phyloP scores from a whole-genome alignment of 768 basidiomycete genomes.

The Sistotremastrum suecicum region DNA sequence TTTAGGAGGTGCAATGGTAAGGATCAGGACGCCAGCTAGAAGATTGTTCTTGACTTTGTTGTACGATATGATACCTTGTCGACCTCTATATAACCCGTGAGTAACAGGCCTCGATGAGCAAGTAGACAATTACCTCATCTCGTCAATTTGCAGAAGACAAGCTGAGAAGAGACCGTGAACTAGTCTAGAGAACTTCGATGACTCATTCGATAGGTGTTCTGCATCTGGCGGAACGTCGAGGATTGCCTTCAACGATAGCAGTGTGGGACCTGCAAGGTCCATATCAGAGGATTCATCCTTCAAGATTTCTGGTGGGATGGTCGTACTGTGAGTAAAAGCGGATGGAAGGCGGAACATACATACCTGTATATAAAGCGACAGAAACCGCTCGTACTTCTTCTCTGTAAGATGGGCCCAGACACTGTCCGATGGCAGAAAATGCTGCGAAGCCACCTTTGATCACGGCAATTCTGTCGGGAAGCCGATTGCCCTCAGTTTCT shows the following conservation, averaged over 20 bases:
- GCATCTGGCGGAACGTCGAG: constrained; percentile 37
- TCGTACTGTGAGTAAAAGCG: neutral
- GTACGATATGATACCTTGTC: constrained; percentile 58
- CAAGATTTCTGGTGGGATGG: constrained; percentile 44
- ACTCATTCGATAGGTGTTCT: constrained; percentile 17
- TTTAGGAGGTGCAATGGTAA: constrained; percentile 61
- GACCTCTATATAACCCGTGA: constrained; percentile 38
- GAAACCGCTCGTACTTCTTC: constrained; percentile 74
- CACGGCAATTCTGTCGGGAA: constrained; percentile 45
- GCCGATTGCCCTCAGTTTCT: constrained; percentile 31
- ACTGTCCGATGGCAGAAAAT: constrained; percentile 43
- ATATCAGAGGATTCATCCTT: constrained; percentile 73
- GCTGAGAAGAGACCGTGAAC: constrained; percentile 76
- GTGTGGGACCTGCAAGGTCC: constrained; percentile 67
- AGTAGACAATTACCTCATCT: constrained; percentile 63
- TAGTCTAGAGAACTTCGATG: constrained; percentile 39
- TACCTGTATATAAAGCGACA: constrained; percentile 68
- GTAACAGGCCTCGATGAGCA: neutral
- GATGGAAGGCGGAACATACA: constrained; percentile 7
- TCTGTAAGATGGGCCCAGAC: constrained; percentile 37
- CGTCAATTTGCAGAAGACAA: constrained; percentile 77
- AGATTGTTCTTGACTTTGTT: constrained; percentile 88
- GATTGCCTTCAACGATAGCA: constrained; percentile 67
- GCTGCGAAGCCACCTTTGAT: constrained; percentile 49
- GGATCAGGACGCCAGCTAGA: constrained; percentile 67